Conservation (phyloP, 495 filamentous ascomycete species). For the Aspergillus coremiiformis region DNA sequence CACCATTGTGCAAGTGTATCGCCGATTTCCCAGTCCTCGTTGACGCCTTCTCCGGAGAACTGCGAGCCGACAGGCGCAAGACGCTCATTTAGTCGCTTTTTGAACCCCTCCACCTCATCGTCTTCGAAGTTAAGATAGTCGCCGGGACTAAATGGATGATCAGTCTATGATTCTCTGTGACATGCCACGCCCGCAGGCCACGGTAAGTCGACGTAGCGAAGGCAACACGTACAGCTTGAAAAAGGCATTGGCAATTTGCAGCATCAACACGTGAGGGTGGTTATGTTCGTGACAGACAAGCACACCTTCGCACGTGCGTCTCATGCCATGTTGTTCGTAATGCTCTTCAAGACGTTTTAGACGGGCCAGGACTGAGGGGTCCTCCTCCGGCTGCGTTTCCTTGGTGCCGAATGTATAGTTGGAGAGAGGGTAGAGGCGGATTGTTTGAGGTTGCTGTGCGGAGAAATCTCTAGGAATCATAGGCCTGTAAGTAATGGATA, state of each 20-base stretch:
- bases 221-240: constrained; percentile 71
- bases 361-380: constrained; percentile 87
- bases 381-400: constrained; percentile 95
- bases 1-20: constrained; percentile 97
- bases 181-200: too few relatives aligned
- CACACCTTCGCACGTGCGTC: constrained; percentile 91
- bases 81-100: constrained; percentile 81
- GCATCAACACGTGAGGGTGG: constrained; percentile 95
- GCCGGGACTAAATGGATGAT: constrained; percentile 54
- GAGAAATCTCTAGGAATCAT: constrained; percentile 77
- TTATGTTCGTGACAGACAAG: constrained; percentile 98
- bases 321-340: constrained; percentile 88
- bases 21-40: constrained; percentile 85
- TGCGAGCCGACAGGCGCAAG: constrained; percentile 85
- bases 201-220: background rate
- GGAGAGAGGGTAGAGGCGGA: constrained; percentile 89
- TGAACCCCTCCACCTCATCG: constrained; percentile 90
- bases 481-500: constrained; percentile 43
- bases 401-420: constrained; percentile 99
- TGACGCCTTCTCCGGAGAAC: constrained; percentile 78
- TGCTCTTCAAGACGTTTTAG: constrained; percentile 91
- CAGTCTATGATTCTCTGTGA: background rate
- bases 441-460: constrained; percentile 79
- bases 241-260: constrained; percentile 98
- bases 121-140: constrained; percentile 89